These are phyloP conservation scores for Salix purpurea DNA, from an alignment of 345 rosid species.

Conservation along the genomic window DNA sequence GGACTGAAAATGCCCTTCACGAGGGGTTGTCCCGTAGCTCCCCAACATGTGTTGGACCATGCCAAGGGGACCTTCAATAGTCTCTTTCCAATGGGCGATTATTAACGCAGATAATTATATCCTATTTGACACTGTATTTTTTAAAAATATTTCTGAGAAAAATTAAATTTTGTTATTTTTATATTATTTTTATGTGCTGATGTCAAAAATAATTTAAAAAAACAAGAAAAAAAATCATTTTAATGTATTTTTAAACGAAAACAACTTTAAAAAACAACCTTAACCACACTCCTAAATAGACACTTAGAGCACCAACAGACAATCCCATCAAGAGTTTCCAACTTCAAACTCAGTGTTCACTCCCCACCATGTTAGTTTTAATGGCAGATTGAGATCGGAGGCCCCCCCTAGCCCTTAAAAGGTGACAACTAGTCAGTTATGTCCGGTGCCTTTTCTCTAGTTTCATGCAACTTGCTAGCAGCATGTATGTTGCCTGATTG, in stretches of 20 bases:
- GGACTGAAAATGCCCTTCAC: slow-evolving; percentile 33
- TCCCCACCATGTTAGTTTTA: slow-evolving; percentile 11
- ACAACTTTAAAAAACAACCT: no score
- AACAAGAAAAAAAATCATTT: no score
- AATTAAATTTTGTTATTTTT: no score
- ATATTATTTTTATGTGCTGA: no score
- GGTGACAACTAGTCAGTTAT: not conserved
- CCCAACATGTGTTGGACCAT: slow-evolving; percentile 21
- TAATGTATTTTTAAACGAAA: no score
- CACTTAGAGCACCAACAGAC: not conserved
- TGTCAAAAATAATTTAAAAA: no score
- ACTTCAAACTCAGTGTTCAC: not conserved
- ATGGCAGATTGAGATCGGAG: not conserved
- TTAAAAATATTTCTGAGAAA: no score
- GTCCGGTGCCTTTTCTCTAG: not conserved
- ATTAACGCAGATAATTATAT: not conserved
- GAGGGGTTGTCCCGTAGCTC: slow-evolving; percentile 39
- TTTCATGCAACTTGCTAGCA: no score
- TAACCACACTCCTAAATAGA: no score
- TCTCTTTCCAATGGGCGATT: slow-evolving; percentile 2
- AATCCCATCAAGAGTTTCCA: not conserved
- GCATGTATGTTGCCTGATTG: no score
- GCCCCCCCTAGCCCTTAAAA: not conserved
- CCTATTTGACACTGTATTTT: not conserved
- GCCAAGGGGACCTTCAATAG: not conserved